These are phyloP conservation scores for Candida ovalis DNA, from an alignment of 805 yeast genomes.

Conservation along the genomic window DNA sequence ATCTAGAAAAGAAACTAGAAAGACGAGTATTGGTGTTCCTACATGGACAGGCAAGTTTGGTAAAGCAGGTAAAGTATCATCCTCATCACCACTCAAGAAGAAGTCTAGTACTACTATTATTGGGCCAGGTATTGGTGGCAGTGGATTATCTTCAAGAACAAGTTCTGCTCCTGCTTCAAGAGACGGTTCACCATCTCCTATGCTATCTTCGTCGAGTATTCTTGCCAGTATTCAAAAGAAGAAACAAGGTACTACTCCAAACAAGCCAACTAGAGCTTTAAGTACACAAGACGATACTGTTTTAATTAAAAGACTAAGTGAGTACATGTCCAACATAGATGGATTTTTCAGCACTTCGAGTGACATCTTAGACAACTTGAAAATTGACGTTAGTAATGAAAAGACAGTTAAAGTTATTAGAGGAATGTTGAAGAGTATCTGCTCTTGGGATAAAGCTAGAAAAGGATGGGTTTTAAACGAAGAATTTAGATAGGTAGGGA, in stretches of 20 bases:
- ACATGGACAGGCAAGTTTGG: slow-evolving; percentile 98
- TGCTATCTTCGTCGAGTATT: slow-evolving; percentile 45
- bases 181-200: slow-evolving; percentile 3
- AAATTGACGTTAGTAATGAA: slow-evolving; percentile 39
- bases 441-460: slow-evolving; percentile 56
- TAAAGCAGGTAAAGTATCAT: slow-evolving; percentile 54
- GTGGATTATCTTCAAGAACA: background rate
- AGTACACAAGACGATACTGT: slow-evolving; percentile 13
- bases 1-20: slow-evolving; percentile 52
- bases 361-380: slow-evolving; percentile 24
- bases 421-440: slow-evolving; percentile 63
- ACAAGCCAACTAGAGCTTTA: background rate
- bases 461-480: slow-evolving; percentile 65
- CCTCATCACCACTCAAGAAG: background rate
- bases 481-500: slow-evolving; percentile 45
- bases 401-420: slow-evolving; percentile 59
- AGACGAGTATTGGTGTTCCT: slow-evolving; percentile 66
- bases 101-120: background rate
- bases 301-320: slow-evolving; percentile 22
- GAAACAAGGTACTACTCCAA: slow-evolving; percentile 22
- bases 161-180: background rate
- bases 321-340: slow-evolving; percentile 26
- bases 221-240: slow-evolving; percentile 44
- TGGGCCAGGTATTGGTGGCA: background rate
- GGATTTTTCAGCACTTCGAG: slow-evolving; percentile 31